Evolutionary conservation across 306 rosid genomes (phyloP).

Genomic region (Sicyos baderoa): DNA sequence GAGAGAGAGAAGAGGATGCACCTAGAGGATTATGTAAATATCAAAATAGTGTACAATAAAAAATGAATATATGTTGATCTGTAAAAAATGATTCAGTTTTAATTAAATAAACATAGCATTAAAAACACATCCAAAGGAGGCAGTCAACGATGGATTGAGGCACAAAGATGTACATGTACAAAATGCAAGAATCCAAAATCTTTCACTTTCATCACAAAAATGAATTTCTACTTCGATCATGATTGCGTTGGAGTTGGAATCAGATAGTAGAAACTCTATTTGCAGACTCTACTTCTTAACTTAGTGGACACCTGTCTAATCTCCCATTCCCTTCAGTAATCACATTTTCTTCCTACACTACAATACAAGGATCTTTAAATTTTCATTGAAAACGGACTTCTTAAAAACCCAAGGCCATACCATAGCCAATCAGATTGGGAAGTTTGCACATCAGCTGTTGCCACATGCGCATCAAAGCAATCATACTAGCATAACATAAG

Average conservation of each 20-base stretch:
- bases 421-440: neutral
- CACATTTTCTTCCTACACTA: neutral
- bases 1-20: neutral
- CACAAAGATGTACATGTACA: neutral
- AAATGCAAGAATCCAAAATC: neutral
- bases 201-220: neutral
- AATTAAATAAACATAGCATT: neutral
- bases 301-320: neutral
- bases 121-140: neutral
- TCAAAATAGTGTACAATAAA: neutral
- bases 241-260: neutral
- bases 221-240: neutral
- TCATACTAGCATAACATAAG: neutral
- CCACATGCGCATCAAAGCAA: conserved; percentile 1
- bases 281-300: neutral
- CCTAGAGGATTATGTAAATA: neutral
- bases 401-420: neutral
- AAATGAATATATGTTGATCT: neutral
- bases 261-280: neutral
- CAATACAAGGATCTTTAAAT: neutral
- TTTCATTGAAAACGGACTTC: neutral
- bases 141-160: neutral
- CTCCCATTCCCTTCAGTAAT: neutral
- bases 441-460: neutral
- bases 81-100: neutral